Evolutionary conservation across 1,284 basidiomycete species (phyloP), one percentile per base, ranked within the genome.

Genomic region (Papiliotrema nemorosa): DNA sequence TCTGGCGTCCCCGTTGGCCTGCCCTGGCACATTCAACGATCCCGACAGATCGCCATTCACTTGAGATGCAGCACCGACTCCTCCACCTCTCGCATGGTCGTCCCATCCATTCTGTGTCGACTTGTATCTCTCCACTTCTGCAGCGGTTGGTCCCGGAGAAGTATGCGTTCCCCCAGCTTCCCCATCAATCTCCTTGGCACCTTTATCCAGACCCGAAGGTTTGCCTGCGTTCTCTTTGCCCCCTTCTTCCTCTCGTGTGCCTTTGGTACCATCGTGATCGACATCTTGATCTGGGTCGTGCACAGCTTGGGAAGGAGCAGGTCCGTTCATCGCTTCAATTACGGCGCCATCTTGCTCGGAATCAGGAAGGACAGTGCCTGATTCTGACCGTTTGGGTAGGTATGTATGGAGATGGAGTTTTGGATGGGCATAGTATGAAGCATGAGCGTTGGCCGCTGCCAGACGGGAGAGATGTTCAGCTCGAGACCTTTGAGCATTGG

Each of bases 341-440:
- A 58, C 57, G n/a, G 44, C 38, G 20, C 57, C 59, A 34, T 58
- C 50, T 20, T 37, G 44, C 36, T 51, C 46, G 1, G 53, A 37
- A 24, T 53, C 58, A 12, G 27, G 40, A n/a, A 47, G 31, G 43
- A 31, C 41, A 22, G 12, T 14, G n/a, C 26, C 45, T 3, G 35
- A 25, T 34, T 21, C 24, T 25, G 29, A 24, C 6, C 38, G 41
- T 16, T 52, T 26, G 16, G 41, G 39, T 14, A 60, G 26, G 55
- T 70, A 69, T 18, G 62, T 62, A 55, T 64, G 61, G 10, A 66
- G 43, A 47, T 72, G 70, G 9, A 70, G 55, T 6, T 48, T 27
- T 2, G 69, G 70, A 43, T 72, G 70, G 16, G 66, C 60, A 52
- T 72, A 72, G 58, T 72, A 72, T 12, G 62, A 61, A 3, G 67